Conservation (phyloP, 2,329 filamentous ascomycete genomes). For the Alternaria sp. region DNA sequence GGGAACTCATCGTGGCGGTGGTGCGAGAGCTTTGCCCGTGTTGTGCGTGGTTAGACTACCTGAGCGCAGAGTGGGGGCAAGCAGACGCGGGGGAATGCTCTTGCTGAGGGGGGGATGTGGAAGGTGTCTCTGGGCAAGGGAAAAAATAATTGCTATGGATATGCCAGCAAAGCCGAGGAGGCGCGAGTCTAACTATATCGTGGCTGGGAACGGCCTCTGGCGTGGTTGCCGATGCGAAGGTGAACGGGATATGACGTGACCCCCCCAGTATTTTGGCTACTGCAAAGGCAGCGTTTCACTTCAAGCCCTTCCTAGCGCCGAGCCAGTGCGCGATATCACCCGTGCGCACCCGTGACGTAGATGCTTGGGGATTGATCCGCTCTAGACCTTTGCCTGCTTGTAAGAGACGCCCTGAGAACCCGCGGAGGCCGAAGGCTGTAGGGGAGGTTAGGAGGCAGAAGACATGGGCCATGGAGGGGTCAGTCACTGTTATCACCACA, state of each 20-base stretch:
- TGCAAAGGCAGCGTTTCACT: conserved; percentile 3
- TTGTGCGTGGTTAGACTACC: conserved; percentile 39
- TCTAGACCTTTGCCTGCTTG: conserved; percentile 9
- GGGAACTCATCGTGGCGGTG: conserved; percentile 42
- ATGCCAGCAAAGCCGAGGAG: not conserved
- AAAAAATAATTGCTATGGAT: not conserved
- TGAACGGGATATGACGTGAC: conserved; percentile 19
- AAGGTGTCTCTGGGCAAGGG: not conserved
- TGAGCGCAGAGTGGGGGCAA: conserved; percentile 38
- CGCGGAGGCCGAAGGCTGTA: conserved; percentile 4
- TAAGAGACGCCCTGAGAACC: not conserved
- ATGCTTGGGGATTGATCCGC: not conserved
- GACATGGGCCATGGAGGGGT: not conserved
- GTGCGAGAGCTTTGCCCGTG: conserved; percentile 34
- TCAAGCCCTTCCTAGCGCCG: conserved; percentile 11
- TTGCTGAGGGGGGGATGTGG: conserved; percentile 2
- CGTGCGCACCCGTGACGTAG: conserved; percentile 19
- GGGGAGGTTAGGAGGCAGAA: not conserved
- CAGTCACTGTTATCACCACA: not conserved
- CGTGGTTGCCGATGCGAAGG: conserved; percentile 2
- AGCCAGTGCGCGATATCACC: conserved; percentile 5
- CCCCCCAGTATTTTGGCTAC: conserved; percentile 2
- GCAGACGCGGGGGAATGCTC: conserved; percentile 27
- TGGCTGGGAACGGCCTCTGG: conserved; percentile 2
- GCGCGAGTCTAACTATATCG: conserved; percentile 11